These are phyloP conservation scores for Mycosphaerella sp. DNA, from an alignment of 2,329 filamentous ascomycete genomes.

Conservation along the genomic window DNA sequence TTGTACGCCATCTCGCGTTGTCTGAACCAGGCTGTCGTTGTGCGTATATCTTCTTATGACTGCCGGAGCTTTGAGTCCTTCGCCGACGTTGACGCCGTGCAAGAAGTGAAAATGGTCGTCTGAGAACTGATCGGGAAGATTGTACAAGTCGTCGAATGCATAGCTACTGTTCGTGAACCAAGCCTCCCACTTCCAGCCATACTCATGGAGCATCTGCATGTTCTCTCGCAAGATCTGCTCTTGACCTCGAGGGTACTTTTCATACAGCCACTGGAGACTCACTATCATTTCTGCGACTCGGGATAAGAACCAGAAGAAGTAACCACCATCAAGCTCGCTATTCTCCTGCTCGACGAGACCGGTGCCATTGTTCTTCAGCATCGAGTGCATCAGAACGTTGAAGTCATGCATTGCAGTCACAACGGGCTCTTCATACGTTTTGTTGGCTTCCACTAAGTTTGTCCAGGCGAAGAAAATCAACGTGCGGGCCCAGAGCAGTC, in stretches of 20 bases:
- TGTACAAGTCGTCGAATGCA: slow-evolving; percentile 21
- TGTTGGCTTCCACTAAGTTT: slow-evolving; percentile 47
- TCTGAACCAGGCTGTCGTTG: slow-evolving; percentile 40
- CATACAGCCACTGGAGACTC: slow-evolving; percentile 46
- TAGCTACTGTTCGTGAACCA: slow-evolving; percentile 32
- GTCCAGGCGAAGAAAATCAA: slow-evolving; percentile 48
- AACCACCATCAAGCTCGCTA: slow-evolving; percentile 37
- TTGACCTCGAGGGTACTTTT: slow-evolving; percentile 39
- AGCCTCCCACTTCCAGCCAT: slow-evolving; percentile 30
- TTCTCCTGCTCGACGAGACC: slow-evolving; percentile 45
- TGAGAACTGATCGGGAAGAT: slow-evolving; percentile 23
- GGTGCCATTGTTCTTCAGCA: slow-evolving; percentile 51
- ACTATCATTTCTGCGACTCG: slow-evolving; percentile 43
- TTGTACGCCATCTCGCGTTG: slow-evolving; percentile 40
- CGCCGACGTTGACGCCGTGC: slow-evolving; percentile 46
- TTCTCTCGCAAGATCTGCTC: slow-evolving; percentile 37
- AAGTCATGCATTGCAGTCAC: slow-evolving; percentile 49
- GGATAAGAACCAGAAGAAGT: slow-evolving; percentile 34
- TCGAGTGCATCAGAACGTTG: slow-evolving; percentile 46
- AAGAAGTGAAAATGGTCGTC: slow-evolving; percentile 36
- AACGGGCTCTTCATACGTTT: slow-evolving; percentile 39
- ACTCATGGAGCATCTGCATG: slow-evolving; percentile 41
- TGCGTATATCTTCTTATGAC: slow-evolving; percentile 43
- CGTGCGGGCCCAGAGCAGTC: slow-evolving; percentile 51
- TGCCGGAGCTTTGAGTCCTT: slow-evolving; percentile 44